A percentile compares a stretch with the other conserved stretches of the same genome.
phyloP scores from a whole-genome alignment of 2,329 filamentous ascomycete species.

The Paraconiothyrium brasiliense region DNA sequence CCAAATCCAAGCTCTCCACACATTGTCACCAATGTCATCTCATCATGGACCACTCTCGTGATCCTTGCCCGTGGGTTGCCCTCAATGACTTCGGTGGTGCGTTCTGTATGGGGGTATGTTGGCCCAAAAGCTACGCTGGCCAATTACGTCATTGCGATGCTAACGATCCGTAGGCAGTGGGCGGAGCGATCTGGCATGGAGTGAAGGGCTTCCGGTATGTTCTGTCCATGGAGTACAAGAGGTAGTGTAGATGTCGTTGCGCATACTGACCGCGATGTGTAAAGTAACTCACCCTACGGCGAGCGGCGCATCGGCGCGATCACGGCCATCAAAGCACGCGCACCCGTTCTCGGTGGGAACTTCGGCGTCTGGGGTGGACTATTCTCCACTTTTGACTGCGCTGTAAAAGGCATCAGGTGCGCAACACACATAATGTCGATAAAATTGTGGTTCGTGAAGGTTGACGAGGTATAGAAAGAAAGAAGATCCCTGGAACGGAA shows the following conservation, averaged over 20 bases:
- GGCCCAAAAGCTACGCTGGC: slow-evolving; percentile 9
- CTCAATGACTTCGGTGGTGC: slow-evolving; percentile 96
- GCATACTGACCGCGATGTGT: neutral
- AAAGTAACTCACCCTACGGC: slow-evolving; percentile 67
- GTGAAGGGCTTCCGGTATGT: slow-evolving; percentile 72
- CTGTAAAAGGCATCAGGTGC: slow-evolving; percentile 76
- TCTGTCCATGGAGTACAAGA: neutral
- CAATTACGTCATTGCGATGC: slow-evolving; percentile 22
- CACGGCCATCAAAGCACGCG: slow-evolving; percentile 94
- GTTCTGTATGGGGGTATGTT: slow-evolving; percentile 91
- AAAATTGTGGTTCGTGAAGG: too few relatives aligned
- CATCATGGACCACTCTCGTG: slow-evolving; percentile 87
- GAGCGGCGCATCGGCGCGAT: slow-evolving; percentile 91
- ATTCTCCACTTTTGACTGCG: slow-evolving; percentile 93
- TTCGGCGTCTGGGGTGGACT: slow-evolving; percentile 96
- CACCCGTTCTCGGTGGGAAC: slow-evolving; percentile 93
- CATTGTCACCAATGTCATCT: slow-evolving; percentile 15
- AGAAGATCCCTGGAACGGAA: slow-evolving; percentile 97
- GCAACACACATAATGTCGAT: neutral
- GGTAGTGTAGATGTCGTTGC: neutral
- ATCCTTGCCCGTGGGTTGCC: slow-evolving; percentile 94
- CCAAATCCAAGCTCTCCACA: slow-evolving; percentile 16
- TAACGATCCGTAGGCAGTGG: slow-evolving; percentile 40
- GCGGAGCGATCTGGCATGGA: slow-evolving; percentile 80
- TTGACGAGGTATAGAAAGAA: slow-evolving; percentile 66